Evolutionary conservation across 306 rosid species (phyloP), one percentile per base, ranked within the genome.

Genomic region (Sechiopsis laciniata): DNA sequence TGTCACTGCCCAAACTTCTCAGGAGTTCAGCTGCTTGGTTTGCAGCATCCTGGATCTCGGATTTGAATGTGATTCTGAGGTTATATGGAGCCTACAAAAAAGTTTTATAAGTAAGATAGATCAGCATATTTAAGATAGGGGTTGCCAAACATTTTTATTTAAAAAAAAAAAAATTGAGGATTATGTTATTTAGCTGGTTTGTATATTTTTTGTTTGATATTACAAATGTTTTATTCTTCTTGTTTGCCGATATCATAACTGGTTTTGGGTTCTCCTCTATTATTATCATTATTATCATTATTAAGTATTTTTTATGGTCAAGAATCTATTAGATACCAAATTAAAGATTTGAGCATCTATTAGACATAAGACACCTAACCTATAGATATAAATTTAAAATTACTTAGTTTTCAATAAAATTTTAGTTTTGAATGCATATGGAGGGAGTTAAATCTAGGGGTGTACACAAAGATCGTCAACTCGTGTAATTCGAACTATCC

Each of bases 11-110:
- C 45, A 91, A 55, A 57, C 65, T 55, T 61, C 90, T 80, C 51
- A 91, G 74, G 17, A 91, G 67, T 65, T 87, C 86, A 21, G 97
- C 91, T 21, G 85, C 97, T 32, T 79, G 87, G 20, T 75, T 84
- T 53, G 89, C 71, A 0, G 85, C 88, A 29, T 88, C 95, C 69
- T 65, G 69, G 64, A 90, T 87, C 83, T 90, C 95, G 10, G 88
- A 75, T 60, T 51, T 77, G 74, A 88, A 85, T 52, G 81, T 72
- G 11, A 64, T 75, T 77, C 90, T 78, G 72, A 88, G 84, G 73
- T 87, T 88, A 80, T 79, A 69, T 2, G 95, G 90, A 61, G 90
- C 90, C 96, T 90, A 76, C 71, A 56, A 9, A 45, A 58, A 32
- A 45, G 35, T 7, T 1, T 19, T 13, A 29, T 63, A 14, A 55